Conservation (phyloP, 331 rosid genomes). For the Cydonia oblonga region DNA sequence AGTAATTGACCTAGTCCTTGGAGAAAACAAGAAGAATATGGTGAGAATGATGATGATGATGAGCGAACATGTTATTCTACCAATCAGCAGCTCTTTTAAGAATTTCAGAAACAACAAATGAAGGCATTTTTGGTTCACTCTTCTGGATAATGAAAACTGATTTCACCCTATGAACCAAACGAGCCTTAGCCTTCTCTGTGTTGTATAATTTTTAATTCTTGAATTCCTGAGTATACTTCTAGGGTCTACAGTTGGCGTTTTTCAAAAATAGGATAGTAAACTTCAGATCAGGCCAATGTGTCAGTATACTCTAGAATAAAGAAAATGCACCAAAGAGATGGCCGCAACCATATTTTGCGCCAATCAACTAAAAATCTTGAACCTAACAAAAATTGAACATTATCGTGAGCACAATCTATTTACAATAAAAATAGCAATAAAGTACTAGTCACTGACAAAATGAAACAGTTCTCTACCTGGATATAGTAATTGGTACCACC, state of each 20-base stretch:
- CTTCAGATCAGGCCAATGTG: not conserved
- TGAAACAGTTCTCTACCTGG: constrained; percentile 40
- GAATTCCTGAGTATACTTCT: not conserved
- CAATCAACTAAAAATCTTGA: not conserved
- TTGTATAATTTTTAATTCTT: not conserved
- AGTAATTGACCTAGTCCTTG: not conserved
- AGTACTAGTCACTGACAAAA: not conserved
- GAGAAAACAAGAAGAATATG: too few species aligned
- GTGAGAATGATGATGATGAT: too few species aligned
- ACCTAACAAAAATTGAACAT: not conserved
- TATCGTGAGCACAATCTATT: not conserved
- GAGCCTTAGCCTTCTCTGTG: not conserved
- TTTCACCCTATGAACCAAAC: not conserved
- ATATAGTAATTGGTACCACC: constrained; percentile 97
- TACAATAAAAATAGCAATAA: not conserved
- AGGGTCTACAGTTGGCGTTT: not conserved
- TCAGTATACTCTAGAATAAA: not conserved
- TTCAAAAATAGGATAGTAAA: not conserved
- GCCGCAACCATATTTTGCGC: not conserved
- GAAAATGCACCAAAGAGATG: not conserved
- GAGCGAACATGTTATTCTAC: not conserved
- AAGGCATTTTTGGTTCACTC: not conserved
- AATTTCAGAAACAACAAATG: not conserved
- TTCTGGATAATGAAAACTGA: not conserved
- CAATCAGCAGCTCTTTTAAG: not conserved